Evolutionary conservation across 2,329 filamentous ascomycete genomes (phyloP).

Genomic region (Diaporthe ampelina): DNA sequence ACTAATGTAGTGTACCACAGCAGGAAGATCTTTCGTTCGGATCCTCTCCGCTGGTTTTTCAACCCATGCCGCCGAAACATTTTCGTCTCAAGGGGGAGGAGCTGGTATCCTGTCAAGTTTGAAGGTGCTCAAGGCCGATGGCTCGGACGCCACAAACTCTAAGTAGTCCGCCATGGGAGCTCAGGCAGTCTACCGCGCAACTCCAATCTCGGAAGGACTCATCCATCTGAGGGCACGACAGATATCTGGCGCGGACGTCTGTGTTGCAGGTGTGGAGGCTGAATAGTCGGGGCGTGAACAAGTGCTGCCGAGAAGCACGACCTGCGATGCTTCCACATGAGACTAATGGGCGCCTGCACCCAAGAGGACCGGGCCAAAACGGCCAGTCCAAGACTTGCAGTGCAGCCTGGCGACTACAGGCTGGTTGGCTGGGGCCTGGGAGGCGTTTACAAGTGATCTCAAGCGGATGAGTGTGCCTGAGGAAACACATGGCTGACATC

Average conservation of each 20-base stretch:
- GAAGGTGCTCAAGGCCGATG: background rate
- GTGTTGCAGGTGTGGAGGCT: background rate
- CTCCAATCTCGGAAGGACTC: background rate
- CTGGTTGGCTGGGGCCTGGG: background rate
- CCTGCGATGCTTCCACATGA: conserved; percentile 27
- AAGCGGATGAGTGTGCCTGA: background rate
- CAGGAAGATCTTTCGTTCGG: background rate
- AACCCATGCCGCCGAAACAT: background rate
- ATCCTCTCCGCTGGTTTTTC: background rate
- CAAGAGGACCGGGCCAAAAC: background rate
- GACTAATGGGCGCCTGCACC: conserved; percentile 13
- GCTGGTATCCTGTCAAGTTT: background rate
- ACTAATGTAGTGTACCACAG: conserved; percentile 11
- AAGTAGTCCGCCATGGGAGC: background rate
- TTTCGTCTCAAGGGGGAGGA: background rate
- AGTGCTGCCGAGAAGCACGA: background rate
- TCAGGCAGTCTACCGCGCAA: background rate
- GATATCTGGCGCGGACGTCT: background rate
- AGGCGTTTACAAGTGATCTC: background rate
- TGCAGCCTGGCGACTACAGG: background rate
- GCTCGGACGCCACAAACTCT: conserved; percentile 12
- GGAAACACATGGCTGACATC: conserved; percentile 17
- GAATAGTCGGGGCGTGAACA: conserved; percentile 1
- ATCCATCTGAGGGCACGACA: background rate
- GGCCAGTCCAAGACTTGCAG: background rate